These are phyloP conservation scores for Aspergillus sclerotialis DNA, from an alignment of 2,329 filamentous ascomycete genomes.

Conservation along the genomic window DNA sequence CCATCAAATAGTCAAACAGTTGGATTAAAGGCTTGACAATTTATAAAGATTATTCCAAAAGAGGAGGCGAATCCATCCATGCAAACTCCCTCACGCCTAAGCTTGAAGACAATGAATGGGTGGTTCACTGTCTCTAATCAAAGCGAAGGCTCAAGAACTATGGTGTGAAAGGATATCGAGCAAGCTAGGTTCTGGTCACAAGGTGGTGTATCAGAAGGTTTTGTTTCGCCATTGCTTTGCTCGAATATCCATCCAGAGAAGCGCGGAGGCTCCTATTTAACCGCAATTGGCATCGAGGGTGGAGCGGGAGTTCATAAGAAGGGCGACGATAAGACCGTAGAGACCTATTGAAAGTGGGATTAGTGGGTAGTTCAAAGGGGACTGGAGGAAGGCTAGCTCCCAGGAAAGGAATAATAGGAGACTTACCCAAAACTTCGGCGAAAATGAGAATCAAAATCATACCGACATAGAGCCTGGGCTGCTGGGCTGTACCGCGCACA, in stretches of 20 bases:
- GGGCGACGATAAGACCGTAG: constrained; percentile 95
- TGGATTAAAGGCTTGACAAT: neutral
- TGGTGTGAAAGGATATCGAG: neutral
- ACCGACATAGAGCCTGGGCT: constrained; percentile 71
- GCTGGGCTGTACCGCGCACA: constrained; percentile 47
- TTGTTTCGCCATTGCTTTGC: constrained; percentile 8
- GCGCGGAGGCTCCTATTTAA: constrained; percentile 29
- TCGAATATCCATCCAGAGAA: constrained; percentile 8
- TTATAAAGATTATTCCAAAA: neutral
- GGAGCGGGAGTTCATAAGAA: constrained; percentile 98
- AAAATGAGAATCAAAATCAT: constrained; percentile 99
- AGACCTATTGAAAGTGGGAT: constrained; percentile 59
- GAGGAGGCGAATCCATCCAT: too few species aligned
- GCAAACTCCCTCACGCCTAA: too few species aligned
- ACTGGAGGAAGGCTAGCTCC: neutral
- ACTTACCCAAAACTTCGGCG: constrained; percentile 91
- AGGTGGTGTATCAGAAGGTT: neutral
- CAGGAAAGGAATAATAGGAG: constrained; percentile 19
- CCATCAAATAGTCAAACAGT: neutral
- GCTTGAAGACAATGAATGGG: too few species aligned
- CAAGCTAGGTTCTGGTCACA: neutral
- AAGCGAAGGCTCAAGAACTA: neutral
- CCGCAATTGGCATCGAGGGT: constrained; percentile 55
- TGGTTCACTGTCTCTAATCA: neutral
- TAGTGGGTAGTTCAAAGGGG: neutral